These are phyloP conservation scores for Taiozyma onychis DNA, from an alignment of 1,139 yeast species.

Conservation along the genomic window DNA sequence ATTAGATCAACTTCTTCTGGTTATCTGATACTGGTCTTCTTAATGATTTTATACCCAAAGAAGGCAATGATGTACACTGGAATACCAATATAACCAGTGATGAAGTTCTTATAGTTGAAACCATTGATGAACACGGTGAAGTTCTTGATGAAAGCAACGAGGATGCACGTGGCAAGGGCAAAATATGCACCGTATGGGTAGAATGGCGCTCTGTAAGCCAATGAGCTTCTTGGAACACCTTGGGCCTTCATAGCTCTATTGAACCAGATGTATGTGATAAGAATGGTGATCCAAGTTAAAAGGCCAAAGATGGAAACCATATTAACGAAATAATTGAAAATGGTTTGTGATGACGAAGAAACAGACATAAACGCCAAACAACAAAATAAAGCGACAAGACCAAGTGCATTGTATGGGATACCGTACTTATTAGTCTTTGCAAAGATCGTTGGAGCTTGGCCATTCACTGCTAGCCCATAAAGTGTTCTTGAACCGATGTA, in stretches of 20 bases:
- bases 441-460: constrained; percentile 55
- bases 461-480: constrained; percentile 54
- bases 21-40: constrained; percentile 43
- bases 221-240: constrained; percentile 39
- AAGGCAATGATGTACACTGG: constrained; percentile 54
- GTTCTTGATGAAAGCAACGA: constrained; percentile 60
- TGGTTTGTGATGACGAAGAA: constrained; percentile 44
- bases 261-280: constrained; percentile 56
- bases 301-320: constrained; percentile 67
- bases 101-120: constrained; percentile 54
- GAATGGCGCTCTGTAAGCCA: constrained; percentile 56
- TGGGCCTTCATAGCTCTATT: constrained; percentile 61
- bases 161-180: constrained; percentile 46
- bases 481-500: constrained; percentile 65
- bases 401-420: constrained; percentile 51
- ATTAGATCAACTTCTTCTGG: constrained; percentile 57
- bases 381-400: constrained; percentile 38
- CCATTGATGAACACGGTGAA: constrained; percentile 57
- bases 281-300: constrained; percentile 59
- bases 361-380: constrained; percentile 57
- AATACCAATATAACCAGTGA: constrained; percentile 71
- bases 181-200: constrained; percentile 60
- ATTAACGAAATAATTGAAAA: constrained; percentile 62
- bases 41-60: constrained; percentile 50
- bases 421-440: constrained; percentile 57